Percentiles rank a stretch among this genome's conserved stretches.
phyloP scores from a whole-genome alignment of 1,284 basidiomycete genomes.

The Acaromyces ingoldii region DNA sequence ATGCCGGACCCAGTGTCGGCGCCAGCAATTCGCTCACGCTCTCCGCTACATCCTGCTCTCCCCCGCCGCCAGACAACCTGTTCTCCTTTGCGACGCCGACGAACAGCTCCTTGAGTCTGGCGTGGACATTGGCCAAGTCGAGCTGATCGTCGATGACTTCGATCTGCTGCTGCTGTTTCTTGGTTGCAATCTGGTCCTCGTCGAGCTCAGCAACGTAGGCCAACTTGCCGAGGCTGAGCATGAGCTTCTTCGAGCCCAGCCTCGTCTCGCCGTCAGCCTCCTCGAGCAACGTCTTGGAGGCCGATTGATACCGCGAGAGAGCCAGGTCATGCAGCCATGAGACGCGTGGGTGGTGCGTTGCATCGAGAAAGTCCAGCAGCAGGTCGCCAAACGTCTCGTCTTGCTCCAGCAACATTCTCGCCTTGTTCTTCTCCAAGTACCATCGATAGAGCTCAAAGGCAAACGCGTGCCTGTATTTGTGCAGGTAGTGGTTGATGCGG shows the following conservation, averaged over 20 bases:
- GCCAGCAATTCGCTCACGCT: too few species aligned
- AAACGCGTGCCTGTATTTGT: conserved; percentile 75
- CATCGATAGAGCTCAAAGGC: conserved; percentile 78
- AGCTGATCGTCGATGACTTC: conserved; percentile 56
- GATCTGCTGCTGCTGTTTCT: conserved; percentile 42
- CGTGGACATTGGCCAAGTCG: conserved; percentile 59
- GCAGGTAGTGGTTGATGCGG: conserved; percentile 64
- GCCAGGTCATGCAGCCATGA: conserved; percentile 88
- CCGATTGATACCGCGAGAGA: conserved; percentile 63
- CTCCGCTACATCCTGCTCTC: too few species aligned
- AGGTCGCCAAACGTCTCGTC: conserved; percentile 62
- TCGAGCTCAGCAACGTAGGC: conserved; percentile 62
- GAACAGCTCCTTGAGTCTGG: conserved; percentile 46
- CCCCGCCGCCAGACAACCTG: too few species aligned
- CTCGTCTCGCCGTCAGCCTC: conserved; percentile 63
- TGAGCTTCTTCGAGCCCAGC: conserved; percentile 59
- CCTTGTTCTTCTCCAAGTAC: conserved; percentile 60
- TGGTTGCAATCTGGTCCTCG: conserved; percentile 14
- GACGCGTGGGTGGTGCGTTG: conserved; percentile 58
- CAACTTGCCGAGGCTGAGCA: conserved; percentile 86
- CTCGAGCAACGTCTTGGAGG: conserved; percentile 61
- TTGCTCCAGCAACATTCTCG: conserved; percentile 70
- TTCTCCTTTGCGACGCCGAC: too few species aligned
- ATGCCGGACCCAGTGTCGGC: not conserved
- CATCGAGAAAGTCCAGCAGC: conserved; percentile 70